A percentile compares a stretch with the other conserved stretches of the same genome.
phyloP scores from a whole-genome alignment of 495 filamentous ascomycete genomes.

The Hypoxylon intermedium region DNA sequence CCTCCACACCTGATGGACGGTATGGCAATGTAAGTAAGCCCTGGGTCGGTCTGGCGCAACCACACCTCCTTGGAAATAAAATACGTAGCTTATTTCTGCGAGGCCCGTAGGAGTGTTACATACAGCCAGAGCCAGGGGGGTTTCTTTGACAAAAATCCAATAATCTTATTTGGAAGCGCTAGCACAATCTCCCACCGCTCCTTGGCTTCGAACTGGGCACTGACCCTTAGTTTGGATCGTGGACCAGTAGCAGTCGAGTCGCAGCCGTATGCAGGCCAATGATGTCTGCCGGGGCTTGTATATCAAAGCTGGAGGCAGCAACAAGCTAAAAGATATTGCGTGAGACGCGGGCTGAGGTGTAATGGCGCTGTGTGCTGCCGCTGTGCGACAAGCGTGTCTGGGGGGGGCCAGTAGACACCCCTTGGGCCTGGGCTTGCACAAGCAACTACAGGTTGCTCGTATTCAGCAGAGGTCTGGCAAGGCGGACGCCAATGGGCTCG shows the following conservation, averaged over 20 bases:
- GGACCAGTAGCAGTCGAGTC: constrained; percentile 34
- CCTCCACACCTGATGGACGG: constrained; percentile 23
- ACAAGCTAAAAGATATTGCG: constrained; percentile 41
- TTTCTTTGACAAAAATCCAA: constrained; percentile 14
- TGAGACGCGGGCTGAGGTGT: constrained; percentile 43
- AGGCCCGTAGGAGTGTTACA: constrained; percentile 37
- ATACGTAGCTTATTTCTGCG: constrained; percentile 32
- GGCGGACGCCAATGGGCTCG: constrained; percentile 54
- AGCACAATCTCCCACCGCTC: constrained; percentile 34
- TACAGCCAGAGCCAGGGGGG: constrained; percentile 27
- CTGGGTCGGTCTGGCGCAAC: constrained; percentile 43
- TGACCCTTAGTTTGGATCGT: constrained; percentile 35
- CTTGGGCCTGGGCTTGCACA: constrained; percentile 30
- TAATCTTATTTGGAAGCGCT: constrained; percentile 31
- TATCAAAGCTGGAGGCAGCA: constrained; percentile 32
- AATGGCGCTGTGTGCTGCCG: constrained; percentile 46
- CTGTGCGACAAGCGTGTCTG: constrained; percentile 44
- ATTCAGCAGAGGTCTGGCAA: constrained; percentile 40
- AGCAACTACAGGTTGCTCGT: constrained; percentile 40
- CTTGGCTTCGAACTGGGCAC: constrained; percentile 33
- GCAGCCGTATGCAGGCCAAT: constrained; percentile 41
- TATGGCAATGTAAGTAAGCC: constrained; percentile 51
- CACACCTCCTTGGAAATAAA: constrained; percentile 42
- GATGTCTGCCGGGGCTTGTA: constrained; percentile 32
- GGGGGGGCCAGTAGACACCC: constrained; percentile 40